Evolutionary conservation across 2,329 filamentous ascomycete genomes (phyloP).

Genomic region (Truncatella angustata): DNA sequence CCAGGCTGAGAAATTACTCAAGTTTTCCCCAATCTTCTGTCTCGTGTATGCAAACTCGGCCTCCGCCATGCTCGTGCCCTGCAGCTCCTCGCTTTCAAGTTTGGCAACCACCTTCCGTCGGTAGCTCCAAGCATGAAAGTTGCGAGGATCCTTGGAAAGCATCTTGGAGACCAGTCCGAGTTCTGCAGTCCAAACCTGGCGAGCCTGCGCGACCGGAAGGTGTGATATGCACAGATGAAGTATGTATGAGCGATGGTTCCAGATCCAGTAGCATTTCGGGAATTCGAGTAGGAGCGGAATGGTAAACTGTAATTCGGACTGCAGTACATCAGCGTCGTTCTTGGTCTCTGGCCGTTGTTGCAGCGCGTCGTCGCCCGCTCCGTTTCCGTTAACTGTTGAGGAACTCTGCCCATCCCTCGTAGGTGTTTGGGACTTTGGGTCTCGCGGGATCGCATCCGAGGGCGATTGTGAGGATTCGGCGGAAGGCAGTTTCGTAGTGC

Average conservation of each 20-base stretch:
- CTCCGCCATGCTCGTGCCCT: conserved; percentile 66
- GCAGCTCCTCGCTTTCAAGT: conserved; percentile 60
- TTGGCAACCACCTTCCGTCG: conserved; percentile 74
- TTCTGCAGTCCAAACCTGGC: conserved; percentile 78
- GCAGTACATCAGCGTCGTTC: conserved; percentile 52
- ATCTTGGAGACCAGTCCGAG: conserved; percentile 82
- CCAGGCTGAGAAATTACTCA: conserved; percentile 98
- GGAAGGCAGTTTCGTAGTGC: conserved; percentile 61
- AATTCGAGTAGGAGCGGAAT: conserved; percentile 80
- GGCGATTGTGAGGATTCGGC: conserved; percentile 56
- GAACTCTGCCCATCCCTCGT: conserved; percentile 50
- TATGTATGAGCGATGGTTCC: conserved; percentile 91
- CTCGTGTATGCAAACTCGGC: conserved; percentile 87
- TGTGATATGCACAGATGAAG: conserved; percentile 68
- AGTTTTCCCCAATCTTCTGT: conserved; percentile 77
- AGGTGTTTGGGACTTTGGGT: conserved; percentile 44
- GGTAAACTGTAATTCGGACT: conserved; percentile 75
- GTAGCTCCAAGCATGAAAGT: conserved; percentile 97
- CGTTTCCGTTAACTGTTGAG: conserved; percentile 55
- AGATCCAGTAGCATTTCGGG: conserved; percentile 99
- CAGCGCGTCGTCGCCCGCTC: too few species aligned
- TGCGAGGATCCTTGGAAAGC: conserved; percentile 80
- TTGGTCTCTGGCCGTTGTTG: too few species aligned
- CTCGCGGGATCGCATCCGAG: conserved; percentile 49
- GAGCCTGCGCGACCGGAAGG: conserved; percentile 55